Base-by-base conservation (phyloP, 306 rosid species). In the Dryas octopetala region DNA sequence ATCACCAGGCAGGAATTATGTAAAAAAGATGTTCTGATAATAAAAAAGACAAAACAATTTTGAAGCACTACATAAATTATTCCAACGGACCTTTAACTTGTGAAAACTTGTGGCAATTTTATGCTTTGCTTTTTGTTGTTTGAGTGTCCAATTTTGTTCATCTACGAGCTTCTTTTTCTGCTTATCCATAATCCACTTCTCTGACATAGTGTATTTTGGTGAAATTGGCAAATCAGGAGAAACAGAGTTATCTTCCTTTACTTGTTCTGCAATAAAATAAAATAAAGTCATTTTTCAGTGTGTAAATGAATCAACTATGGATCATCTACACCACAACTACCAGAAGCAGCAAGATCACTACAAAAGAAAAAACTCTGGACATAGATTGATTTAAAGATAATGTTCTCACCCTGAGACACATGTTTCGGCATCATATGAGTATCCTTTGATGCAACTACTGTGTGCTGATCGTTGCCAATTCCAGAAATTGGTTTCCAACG, bases 151-250 rank as follows among this genome's bases (percentile, higher is more conserved):
- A 53, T 82, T 86, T 82, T 82, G 93, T 80, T 91, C 91, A 70
- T 71, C 78, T 72, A 80, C 75, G 82, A 54, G 88, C 85, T 90
- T 88, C 90, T 85, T 86, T 83, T 81, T 90, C 86, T 91, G 96
- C 67, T 80, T 91, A 83, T 88, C 97, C 88, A 96, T 80, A 65
- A 90, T 82, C 90, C 96, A 96, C 79, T 82, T 96, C 85, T 91
- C 96, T 60, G 91, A 90, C 99, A 96, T 90, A 1, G 99, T 90
- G 84, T 80, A 82, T 84, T 85, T 96, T 58, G 91, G 88, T 83
- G 96, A 78, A 48, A 76, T 64, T 49, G 83, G 80, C 69, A 85
- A 64, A 78, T 89, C 89, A 74, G 88, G 38, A 62, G 86, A 75
- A 50, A 70, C 76, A 73, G 70, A 82, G 85, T 74, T 83, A 66